phyloP scores from a whole-genome alignment of 495 filamentous ascomycete species.

The Talaromyces liani region DNA sequence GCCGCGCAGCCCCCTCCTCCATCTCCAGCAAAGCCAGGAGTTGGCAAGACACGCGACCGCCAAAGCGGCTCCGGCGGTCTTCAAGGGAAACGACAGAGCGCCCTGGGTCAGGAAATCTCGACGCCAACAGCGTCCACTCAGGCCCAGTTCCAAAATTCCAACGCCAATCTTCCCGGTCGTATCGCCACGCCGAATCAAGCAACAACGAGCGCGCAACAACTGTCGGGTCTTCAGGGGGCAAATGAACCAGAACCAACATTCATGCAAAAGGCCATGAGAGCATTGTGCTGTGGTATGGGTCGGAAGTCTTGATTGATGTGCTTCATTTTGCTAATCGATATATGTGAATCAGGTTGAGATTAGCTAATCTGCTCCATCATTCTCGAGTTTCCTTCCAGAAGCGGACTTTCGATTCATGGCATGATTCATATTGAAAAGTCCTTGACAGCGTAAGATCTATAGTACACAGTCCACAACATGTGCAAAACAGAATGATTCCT shows the following conservation, averaged over 20 bases:
- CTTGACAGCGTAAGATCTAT: not conserved
- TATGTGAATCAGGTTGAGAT: constrained; percentile 9
- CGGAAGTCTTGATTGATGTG: constrained; percentile 10
- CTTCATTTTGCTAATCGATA: constrained; percentile 9
- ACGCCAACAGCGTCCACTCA: constrained; percentile 79
- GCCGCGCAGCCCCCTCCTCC: constrained; percentile 86
- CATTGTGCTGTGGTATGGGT: constrained; percentile 71
- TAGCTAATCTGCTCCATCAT: not conserved
- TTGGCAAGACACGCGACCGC: constrained; percentile 70
- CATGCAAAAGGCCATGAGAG: constrained; percentile 68
- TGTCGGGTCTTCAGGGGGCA: constrained; percentile 29
- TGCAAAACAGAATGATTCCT: not conserved
- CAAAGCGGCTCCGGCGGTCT: constrained; percentile 69
- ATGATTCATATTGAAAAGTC: not conserved
- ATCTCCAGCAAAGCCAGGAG: constrained; percentile 73
- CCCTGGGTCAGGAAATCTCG: constrained; percentile 59
- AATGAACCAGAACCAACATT: constrained; percentile 44
- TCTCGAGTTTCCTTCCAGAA: not conserved
- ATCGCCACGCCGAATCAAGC: constrained; percentile 50
- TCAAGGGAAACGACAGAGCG: constrained; percentile 65
- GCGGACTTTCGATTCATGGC: not conserved
- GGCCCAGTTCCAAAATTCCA: constrained; percentile 86
- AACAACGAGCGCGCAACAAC: constrained; percentile 40
- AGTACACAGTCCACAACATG: not conserved
- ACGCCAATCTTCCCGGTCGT: constrained; percentile 69